phyloP scores from a whole-genome alignment of 1,139 yeast species.

The Meyerozyma elateridarum region DNA sequence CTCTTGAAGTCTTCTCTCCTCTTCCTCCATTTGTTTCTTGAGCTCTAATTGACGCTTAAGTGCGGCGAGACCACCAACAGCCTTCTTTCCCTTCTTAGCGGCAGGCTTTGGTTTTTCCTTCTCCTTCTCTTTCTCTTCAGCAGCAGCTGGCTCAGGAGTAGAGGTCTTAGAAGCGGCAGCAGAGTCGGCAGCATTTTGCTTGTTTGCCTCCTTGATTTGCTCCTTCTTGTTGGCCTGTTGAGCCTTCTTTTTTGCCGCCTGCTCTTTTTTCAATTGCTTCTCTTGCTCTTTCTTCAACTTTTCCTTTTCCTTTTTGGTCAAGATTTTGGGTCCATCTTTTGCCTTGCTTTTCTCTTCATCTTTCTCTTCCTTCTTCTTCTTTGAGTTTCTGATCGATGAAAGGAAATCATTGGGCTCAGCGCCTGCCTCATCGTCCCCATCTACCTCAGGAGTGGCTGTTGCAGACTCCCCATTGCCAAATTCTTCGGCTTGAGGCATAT shows the following conservation, averaged over 20 bases:
- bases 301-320: conserved; percentile 96
- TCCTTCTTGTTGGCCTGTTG: conserved; percentile 58
- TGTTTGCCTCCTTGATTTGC: conserved; percentile 61
- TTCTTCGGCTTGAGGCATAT: conserved; percentile 54
- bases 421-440: conserved; percentile 21
- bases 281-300: conserved; percentile 96
- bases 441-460: conserved; percentile 10
- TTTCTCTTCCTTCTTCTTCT: conserved; percentile 65
- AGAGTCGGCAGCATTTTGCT: conserved; percentile 49
- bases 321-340: conserved; percentile 64
- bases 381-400: conserved; percentile 75
- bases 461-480: conserved; percentile 30
- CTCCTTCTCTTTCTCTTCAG: too few relatives aligned
- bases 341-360: conserved; percentile 47
- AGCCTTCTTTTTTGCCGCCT: conserved; percentile 77
- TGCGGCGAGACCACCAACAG: conserved; percentile 77
- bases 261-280: conserved; percentile 88
- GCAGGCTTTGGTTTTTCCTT: conserved; percentile 23
- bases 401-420: conserved; percentile 55
- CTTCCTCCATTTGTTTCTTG: conserved; percentile 79
- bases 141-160: conserved; percentile 17
- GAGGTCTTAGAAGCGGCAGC: conserved; percentile 28
- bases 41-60: conserved; percentile 81
- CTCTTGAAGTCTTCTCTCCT: conserved; percentile 56
- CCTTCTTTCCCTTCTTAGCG: conserved; percentile 59